Conservation (phyloP, 176 grass and related monocot genomes). For the Musa schizocarpa region DNA sequence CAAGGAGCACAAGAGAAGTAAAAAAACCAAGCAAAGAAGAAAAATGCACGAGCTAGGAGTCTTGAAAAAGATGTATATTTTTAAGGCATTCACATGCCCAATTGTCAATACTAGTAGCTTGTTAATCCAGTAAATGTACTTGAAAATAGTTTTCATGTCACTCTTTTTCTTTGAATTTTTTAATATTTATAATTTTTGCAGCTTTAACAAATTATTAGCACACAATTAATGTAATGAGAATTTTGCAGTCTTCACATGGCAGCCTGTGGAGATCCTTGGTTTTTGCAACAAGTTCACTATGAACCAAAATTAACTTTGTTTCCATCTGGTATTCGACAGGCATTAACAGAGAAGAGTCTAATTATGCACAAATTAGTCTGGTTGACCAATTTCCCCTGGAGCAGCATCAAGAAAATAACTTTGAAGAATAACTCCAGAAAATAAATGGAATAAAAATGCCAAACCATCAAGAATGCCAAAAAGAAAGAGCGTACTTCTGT, state of each 20-base stretch:
- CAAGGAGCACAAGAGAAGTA: slow-evolving; percentile 14
- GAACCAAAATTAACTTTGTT: too few relatives aligned
- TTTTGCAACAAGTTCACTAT: too few relatives aligned
- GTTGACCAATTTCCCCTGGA: too few relatives aligned
- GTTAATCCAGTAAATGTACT: not conserved
- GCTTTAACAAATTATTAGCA: too few relatives aligned
- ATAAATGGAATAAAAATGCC: slow-evolving; percentile 8
- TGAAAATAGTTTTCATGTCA: not conserved
- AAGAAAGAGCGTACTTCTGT: slow-evolving; percentile 63
- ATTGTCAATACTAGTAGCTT: not conserved
- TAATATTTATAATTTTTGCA: too few relatives aligned
- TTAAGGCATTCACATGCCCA: not conserved
- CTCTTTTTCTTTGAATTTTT: not conserved
- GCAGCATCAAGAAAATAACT: not conserved
- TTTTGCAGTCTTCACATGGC: too few relatives aligned
- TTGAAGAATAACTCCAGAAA: not conserved
- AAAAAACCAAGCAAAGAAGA: not conserved
- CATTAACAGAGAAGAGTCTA: too few relatives aligned
- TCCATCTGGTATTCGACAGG: too few relatives aligned
- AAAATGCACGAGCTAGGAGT: not conserved
- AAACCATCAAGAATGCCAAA: slow-evolving; percentile 6
- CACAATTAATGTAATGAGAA: too few relatives aligned
- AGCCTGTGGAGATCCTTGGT: too few relatives aligned
- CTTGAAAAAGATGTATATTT: not conserved
- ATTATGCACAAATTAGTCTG: too few relatives aligned